phyloP scores from a whole-genome alignment of 805 yeast species.

The Allodekkera sacchari region DNA sequence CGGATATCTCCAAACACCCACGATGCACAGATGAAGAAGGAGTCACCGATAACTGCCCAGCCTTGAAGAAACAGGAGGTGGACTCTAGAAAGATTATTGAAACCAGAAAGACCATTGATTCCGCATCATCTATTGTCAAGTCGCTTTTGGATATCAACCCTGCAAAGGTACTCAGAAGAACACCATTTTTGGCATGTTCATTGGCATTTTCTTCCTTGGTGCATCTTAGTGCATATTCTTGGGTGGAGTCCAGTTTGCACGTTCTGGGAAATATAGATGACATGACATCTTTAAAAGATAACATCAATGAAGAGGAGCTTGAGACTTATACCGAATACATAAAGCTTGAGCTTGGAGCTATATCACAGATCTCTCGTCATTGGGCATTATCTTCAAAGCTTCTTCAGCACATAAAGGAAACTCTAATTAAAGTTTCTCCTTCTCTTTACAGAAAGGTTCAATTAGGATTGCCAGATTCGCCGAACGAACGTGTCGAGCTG shows the following conservation, averaged over 20 bases:
- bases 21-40: conserved; percentile 26
- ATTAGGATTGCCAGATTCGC: conserved; percentile 19
- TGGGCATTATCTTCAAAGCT: conserved; percentile 43
- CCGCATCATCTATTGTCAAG: conserved; percentile 41
- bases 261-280: conserved; percentile 9
- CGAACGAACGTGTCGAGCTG: neutral
- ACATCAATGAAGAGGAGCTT: conserved; percentile 28
- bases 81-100: conserved; percentile 41
- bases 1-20: conserved; percentile 34
- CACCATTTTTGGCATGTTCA: conserved; percentile 46
- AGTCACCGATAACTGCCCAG: conserved; percentile 23
- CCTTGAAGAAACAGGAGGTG: conserved; percentile 24
- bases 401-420: conserved; percentile 38
- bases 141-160: conserved; percentile 41
- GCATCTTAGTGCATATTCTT: conserved; percentile 43
- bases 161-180: conserved; percentile 32
- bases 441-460: conserved; percentile 30
- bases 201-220: conserved; percentile 45
- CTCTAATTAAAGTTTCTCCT: conserved; percentile 34
- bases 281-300: conserved; percentile 15
- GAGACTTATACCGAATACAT: conserved; percentile 39
- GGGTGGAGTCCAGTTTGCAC: conserved; percentile 35
- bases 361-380: conserved; percentile 40
- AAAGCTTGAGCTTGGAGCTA: conserved; percentile 40
- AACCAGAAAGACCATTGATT: conserved; percentile 45